Conservation (phyloP, 2,329 filamentous ascomycete genomes). For the Xylariales sp. region DNA sequence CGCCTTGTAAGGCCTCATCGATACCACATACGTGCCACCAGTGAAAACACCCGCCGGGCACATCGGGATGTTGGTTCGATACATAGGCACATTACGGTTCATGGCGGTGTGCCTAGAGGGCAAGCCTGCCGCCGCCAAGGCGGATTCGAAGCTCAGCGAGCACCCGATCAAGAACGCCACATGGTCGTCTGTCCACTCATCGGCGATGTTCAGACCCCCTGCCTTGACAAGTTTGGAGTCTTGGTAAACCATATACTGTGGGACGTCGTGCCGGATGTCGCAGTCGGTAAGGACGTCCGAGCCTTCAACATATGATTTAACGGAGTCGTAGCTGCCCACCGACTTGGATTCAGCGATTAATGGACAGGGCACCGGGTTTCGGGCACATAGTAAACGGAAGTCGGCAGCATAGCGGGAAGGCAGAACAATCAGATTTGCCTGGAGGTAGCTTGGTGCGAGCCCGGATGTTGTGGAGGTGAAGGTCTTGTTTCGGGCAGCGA, state of each 20-base stretch:
- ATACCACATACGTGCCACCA: slow-evolving; percentile 51
- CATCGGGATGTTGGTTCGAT: slow-evolving; percentile 51
- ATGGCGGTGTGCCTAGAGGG: slow-evolving; percentile 44
- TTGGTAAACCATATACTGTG: slow-evolving; percentile 55
- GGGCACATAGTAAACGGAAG: slow-evolving; percentile 53
- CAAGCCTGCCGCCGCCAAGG: slow-evolving; percentile 46
- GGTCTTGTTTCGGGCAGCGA: slow-evolving; percentile 35
- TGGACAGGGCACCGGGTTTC: slow-evolving; percentile 60
- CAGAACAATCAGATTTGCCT: slow-evolving; percentile 59
- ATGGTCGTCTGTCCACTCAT: slow-evolving; percentile 53
- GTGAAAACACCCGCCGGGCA: slow-evolving; percentile 55
- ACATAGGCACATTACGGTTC: slow-evolving; percentile 55
- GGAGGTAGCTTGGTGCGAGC: slow-evolving; percentile 49
- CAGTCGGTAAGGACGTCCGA: slow-evolving; percentile 29
- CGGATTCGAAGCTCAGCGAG: slow-evolving; percentile 59
- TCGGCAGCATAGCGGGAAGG: slow-evolving; percentile 52
- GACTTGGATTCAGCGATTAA: slow-evolving; percentile 48
- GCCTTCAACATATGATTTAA: slow-evolving; percentile 29
- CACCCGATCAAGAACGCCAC: slow-evolving; percentile 61
- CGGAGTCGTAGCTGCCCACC: slow-evolving; percentile 35
- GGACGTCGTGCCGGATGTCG: slow-evolving; percentile 55
- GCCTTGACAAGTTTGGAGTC: slow-evolving; percentile 36
- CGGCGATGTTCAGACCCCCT: slow-evolving; percentile 37
- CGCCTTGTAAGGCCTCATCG: slow-evolving; percentile 54
- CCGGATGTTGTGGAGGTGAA: slow-evolving; percentile 46